Percentiles rank a stretch among this genome's conserved stretches.
Conservation (phyloP, 306 rosid species). For the Alnus rubra region DNA sequence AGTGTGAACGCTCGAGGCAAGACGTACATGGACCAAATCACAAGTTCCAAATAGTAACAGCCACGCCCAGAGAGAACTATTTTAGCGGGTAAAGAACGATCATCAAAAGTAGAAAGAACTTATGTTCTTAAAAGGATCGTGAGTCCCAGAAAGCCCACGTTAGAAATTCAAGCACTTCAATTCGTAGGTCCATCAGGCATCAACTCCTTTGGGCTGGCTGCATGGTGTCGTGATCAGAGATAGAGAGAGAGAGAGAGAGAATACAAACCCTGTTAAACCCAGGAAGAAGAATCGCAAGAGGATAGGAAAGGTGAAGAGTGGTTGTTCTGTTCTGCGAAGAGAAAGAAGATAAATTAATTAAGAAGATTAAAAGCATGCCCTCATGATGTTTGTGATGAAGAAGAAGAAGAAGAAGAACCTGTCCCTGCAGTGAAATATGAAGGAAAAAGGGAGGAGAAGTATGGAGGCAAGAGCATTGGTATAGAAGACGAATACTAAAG, state of each 20-base stretch:
- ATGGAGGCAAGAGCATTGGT: slow-evolving; percentile 55
- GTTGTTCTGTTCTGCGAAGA: slow-evolving; percentile 39
- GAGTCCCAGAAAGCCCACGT: neutral
- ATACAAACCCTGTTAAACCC: slow-evolving; percentile 69
- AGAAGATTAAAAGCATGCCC: slow-evolving; percentile 8
- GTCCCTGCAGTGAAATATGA: slow-evolving; percentile 40
- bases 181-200: neutral
- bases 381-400: neutral
- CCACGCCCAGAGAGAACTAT: neutral
- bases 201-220: neutral
- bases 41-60: neutral
- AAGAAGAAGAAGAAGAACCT: slow-evolving; percentile 32
- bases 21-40: neutral
- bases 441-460: slow-evolving; percentile 56
- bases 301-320: slow-evolving; percentile 53
- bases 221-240: neutral
- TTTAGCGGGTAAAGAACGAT: neutral
- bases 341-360: neutral
- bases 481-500: slow-evolving; percentile 68
- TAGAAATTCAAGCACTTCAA: neutral
- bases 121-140: neutral
- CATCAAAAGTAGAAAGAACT: no score
- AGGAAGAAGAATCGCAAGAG: slow-evolving; percentile 59
- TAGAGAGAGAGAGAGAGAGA: neutral
- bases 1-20: neutral